These are phyloP conservation scores for Nicotiana sylvestris DNA, from an alignment of 257 asterid genomes.

Conservation along the genomic window DNA sequence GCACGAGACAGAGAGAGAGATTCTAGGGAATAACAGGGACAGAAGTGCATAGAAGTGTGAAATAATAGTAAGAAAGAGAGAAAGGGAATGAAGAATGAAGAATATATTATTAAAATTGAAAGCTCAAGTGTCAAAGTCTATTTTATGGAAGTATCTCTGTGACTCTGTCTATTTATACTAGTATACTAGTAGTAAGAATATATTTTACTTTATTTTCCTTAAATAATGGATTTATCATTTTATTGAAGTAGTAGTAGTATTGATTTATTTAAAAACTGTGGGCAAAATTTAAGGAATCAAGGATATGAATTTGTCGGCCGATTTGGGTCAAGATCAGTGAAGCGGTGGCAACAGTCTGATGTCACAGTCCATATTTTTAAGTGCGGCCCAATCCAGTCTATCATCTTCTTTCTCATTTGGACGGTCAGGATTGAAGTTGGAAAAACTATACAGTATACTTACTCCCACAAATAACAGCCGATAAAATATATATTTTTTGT, in stretches of 20 bases:
- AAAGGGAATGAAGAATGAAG: background rate
- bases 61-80: background rate
- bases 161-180: background rate
- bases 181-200: background rate
- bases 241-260: background rate
- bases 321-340: background rate
- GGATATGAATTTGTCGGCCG: background rate
- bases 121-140: background rate
- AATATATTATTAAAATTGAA: background rate
- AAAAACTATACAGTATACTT: too few relatives aligned
- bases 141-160: background rate
- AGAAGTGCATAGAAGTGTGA: background rate
- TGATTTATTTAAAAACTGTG: background rate
- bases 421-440: background rate
- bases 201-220: background rate
- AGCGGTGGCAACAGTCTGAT: background rate
- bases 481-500: too few relatives aligned
- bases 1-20: background rate
- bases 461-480: too few relatives aligned
- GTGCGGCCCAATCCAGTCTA: background rate
- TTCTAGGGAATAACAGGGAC: slow-evolving; percentile 11
- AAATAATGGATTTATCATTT: background rate
- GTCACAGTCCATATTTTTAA: background rate
- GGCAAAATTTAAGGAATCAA: background rate
- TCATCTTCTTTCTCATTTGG: background rate